Percentiles rank a stretch among this genome's conserved stretches.
Conservation (phyloP, 352 stramenopile genomes). For the Pythium volutum region DNA sequence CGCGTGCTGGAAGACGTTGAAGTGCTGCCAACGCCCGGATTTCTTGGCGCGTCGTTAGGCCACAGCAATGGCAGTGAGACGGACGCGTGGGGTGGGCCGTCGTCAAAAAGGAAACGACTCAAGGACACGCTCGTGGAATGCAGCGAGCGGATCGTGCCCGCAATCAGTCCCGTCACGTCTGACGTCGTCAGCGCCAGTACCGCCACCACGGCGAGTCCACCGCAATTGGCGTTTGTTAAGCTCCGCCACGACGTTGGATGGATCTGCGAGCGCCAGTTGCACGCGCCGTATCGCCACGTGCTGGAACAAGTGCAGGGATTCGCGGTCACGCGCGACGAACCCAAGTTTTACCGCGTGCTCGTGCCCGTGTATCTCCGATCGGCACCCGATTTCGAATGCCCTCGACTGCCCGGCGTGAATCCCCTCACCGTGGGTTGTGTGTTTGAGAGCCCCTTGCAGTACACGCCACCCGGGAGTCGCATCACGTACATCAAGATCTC, state of each 20-base stretch:
- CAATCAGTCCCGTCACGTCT: conserved; percentile 3
- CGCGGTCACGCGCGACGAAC: conserved; percentile 58
- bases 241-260: conserved; percentile 77
- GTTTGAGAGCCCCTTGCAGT: conserved; percentile 76
- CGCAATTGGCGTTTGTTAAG: conserved; percentile 64
- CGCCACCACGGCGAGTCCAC: not conserved
- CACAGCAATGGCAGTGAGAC: not conserved
- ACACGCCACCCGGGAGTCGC: conserved; percentile 65
- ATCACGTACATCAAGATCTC: conserved; percentile 84
- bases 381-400: conserved; percentile 75
- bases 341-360: conserved; percentile 77
- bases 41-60: conserved; percentile 18
- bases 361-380: conserved; percentile 65
- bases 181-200: conserved; percentile 2
- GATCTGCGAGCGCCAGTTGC: conserved; percentile 65
- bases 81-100: conserved; percentile 24
- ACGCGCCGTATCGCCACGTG: conserved; percentile 43
- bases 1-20: conserved; percentile 65
- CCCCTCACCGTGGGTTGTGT: conserved; percentile 65
- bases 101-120: conserved; percentile 49
- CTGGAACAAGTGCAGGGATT: conserved; percentile 73
- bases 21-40: conserved; percentile 53
- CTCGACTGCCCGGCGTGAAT: conserved; percentile 59
- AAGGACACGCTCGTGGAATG: conserved; percentile 77
- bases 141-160: conserved; percentile 67